Percentiles rank a stretch among this genome's conserved stretches.
phyloP scores from a whole-genome alignment of 305 asterid species.

The Fraxinus sp. region DNA sequence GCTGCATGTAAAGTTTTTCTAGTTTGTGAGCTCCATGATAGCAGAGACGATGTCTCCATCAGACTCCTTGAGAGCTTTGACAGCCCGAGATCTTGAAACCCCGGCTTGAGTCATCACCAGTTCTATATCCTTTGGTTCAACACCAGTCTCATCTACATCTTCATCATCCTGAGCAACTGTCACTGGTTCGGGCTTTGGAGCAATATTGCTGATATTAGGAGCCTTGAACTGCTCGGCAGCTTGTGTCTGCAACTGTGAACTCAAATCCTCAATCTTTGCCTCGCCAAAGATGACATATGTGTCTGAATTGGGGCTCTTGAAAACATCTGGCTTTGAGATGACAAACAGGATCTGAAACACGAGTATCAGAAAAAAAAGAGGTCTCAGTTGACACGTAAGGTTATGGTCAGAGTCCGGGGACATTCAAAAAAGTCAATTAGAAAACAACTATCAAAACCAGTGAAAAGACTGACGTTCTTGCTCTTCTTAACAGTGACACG shows the following conservation, averaged over 20 bases:
- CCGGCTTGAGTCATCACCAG: conserved; percentile 74
- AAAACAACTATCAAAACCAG: background rate
- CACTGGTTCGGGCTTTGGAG: conserved; percentile 49
- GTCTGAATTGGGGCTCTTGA: conserved; percentile 72
- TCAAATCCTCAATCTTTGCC: conserved; percentile 70
- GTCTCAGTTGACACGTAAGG: background rate
- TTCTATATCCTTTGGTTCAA: conserved; percentile 65
- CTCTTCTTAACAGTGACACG: conserved; percentile 73
- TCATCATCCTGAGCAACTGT: conserved; percentile 53
- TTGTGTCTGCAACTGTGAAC: conserved; percentile 67
- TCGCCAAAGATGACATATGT: conserved; percentile 60
- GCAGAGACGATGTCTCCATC: conserved; percentile 75
- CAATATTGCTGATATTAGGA: conserved; percentile 40
- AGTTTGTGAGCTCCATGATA: conserved; percentile 63
- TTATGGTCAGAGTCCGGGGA: background rate
- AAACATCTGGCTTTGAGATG: conserved; percentile 69
- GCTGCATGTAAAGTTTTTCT: conserved; percentile 13
- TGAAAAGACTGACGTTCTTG: conserved; percentile 47
- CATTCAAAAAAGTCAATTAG: background rate
- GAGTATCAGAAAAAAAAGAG: background rate
- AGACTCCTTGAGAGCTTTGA: conserved; percentile 63
- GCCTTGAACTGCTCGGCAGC: conserved; percentile 74
- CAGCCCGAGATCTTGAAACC: conserved; percentile 56
- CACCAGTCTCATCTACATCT: conserved; percentile 62
- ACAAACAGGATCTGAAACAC: conserved; percentile 51